Evolutionary conservation across 179 eudicot species (phyloP), one percentile per base, ranked within the genome.

Genomic region (Vitellaria paradoxa): DNA sequence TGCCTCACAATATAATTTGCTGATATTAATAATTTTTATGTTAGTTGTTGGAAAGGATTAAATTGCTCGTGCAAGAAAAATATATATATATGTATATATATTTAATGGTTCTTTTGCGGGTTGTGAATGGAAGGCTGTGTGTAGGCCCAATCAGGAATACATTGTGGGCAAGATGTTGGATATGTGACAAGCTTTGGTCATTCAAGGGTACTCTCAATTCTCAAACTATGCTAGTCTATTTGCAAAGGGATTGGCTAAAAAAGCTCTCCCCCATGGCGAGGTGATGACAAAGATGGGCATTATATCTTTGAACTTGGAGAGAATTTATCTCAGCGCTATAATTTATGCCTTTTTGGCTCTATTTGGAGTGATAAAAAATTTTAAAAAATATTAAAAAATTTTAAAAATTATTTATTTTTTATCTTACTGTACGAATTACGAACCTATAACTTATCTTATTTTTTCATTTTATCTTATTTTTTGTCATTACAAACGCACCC

Each of bases 201-300:
- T 78, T 85, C 90, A 75, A 88, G 94, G 80, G 70, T 84, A 81
- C 89, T 77, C 77, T 72, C n/a, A n/a, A n/a, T n/a, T n/a, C n/a
- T n/a, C 85, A 82, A 88, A 89, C 85, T 87, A 86, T 85, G 88
- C 88, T 87, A 88, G 85, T 88, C 82, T 86, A 70, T 85, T 82
- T 78, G 85, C 75, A 80, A 85, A 86, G 84, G 92, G 90, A 84
- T 75, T 90, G 86, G 82, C 84, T 83, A 87, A 82, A 90, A 87
- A 84, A 92, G 90, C 82, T 90, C 94, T 76, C 94, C 94, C 79
- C 94, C 94, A 52, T 87, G 92, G 94, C 89, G 90, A 78, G 92
- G 85, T 77, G 94, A 90, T 89, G 94, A 87, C 90, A 90, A 90
- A 87, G 94, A 90, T 84, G 94, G 94, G 70, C 94, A 90, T 90